Conservation (phyloP, 257 asterid genomes). For the Salvia miltiorrhiza region DNA sequence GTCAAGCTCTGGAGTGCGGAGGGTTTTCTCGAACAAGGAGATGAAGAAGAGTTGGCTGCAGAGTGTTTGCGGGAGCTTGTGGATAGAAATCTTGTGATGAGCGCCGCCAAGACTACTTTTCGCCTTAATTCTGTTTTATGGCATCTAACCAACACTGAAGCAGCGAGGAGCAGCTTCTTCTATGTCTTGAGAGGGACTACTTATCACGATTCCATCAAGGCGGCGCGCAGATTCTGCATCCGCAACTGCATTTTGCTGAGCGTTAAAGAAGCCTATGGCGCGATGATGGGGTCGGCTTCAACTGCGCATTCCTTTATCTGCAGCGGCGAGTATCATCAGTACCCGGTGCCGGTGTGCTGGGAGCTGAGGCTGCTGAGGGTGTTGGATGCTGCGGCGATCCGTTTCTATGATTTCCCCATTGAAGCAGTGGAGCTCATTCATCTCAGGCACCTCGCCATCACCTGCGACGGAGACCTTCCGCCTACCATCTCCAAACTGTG, state of each 20-base stretch:
- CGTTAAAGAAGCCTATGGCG: background rate
- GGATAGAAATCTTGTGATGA: background rate
- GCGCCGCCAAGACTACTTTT: background rate
- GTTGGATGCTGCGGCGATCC: background rate
- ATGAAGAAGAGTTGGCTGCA: background rate
- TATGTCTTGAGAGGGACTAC: background rate
- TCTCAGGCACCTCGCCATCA: too few species aligned
- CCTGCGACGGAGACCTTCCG: background rate
- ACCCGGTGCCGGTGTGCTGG: background rate
- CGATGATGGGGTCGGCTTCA: background rate
- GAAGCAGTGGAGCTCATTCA: too few species aligned
- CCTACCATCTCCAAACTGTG: background rate
- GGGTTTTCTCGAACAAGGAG: background rate
- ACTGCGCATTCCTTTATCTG: background rate
- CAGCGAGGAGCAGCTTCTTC: background rate
- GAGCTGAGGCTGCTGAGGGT: too few species aligned
- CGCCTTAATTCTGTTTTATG: background rate
- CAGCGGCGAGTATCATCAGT: background rate
- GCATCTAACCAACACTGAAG: background rate
- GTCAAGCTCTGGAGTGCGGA: background rate
- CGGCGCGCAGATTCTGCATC: background rate
- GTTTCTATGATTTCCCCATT: background rate
- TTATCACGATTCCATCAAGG: background rate
- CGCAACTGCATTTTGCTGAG: background rate
- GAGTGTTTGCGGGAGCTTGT: background rate